phyloP scores from a whole-genome alignment of 140 eudicot species.

The Erigeron philadelphicus region DNA sequence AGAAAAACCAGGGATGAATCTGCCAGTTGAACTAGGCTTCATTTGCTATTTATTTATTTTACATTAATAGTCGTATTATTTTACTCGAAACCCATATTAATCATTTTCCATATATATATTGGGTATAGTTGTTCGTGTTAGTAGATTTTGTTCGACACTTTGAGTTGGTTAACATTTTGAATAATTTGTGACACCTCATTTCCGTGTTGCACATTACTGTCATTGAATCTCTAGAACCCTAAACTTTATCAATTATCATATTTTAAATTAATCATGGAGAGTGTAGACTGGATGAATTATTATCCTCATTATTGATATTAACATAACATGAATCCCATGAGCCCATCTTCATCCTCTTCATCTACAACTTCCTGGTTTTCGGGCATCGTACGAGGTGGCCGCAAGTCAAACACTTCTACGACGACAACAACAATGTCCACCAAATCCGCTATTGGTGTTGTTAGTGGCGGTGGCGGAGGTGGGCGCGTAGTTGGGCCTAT shows the following conservation, averaged over 20 bases:
- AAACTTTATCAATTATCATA: not conserved
- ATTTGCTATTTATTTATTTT: no score
- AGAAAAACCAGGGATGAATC: no score
- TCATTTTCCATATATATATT: no score
- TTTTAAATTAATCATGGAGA: no score
- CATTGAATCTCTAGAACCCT: conserved; percentile 6
- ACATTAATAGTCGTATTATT: no score
- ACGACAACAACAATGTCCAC: conserved; percentile 25
- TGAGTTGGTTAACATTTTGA: not conserved
- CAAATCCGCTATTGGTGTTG: conserved; percentile 24
- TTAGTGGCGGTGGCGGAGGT: conserved; percentile 7
- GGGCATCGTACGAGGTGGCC: conserved; percentile 80
- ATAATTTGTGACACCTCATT: not conserved
- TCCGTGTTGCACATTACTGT: not conserved
- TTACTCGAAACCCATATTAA: no score
- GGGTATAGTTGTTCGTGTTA: no score
- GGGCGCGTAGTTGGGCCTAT: conserved; percentile 41
- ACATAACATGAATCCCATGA: conserved; percentile 28
- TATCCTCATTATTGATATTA: no score
- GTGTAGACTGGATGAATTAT: no score
- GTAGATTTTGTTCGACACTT: no score
- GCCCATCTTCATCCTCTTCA: conserved; percentile 36
- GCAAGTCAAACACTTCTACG: conserved; percentile 38
- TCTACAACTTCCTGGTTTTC: conserved; percentile 71
- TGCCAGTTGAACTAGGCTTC: no score